Evolutionary conservation across 176 grass and related monocot genomes (phyloP), one percentile per base, ranked within the genome.

Genomic region (Tuctoria greenei): DNA sequence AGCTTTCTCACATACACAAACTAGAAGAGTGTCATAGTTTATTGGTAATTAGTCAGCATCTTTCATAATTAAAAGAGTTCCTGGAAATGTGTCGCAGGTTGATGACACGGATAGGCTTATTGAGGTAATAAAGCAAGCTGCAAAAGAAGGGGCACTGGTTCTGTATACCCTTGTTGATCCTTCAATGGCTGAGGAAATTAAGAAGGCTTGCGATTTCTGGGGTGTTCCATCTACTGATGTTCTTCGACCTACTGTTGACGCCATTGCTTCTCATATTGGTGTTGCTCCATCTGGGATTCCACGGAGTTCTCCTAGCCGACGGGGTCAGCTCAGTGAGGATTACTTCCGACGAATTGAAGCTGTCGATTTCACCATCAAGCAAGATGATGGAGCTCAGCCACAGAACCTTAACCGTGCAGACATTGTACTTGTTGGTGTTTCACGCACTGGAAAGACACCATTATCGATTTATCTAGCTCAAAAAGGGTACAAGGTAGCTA

Each of bases 311-410:
- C 85, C 93, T 44, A 87, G 69, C 46, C 81, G 95, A 66, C 57
- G 74, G 43, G 68, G 60, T 66, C 85, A 79, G 12, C 87, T 99
- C 34, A 67, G 82, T 35, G 96, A 92, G 52, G 96, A 95, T 49
- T 99, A 99, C 66, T 99, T 95, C 62, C 47, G 5, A 57, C 87
- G 96, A 55, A 99, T 99, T 49, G 96, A 95, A 27, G 96, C 96
- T 14, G 83, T 99, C 17, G 92, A 99, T 81, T 99, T 99, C 66
- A 99, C 95, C 15, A 99, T 99, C 82, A 99, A 99, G 84, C 91
- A 92, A 71, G 95, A 99, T 77, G 95, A 99, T 75, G 95, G 95
- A 26, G 95, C 95, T 73, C 85, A 78, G 77, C 95, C 95, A 36
- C 72, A 88, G 67, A 99, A 99, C 87, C 84, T 99, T 57, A 57